Conservation (phyloP, 345 rosid genomes). For the Salix dunnii region DNA sequence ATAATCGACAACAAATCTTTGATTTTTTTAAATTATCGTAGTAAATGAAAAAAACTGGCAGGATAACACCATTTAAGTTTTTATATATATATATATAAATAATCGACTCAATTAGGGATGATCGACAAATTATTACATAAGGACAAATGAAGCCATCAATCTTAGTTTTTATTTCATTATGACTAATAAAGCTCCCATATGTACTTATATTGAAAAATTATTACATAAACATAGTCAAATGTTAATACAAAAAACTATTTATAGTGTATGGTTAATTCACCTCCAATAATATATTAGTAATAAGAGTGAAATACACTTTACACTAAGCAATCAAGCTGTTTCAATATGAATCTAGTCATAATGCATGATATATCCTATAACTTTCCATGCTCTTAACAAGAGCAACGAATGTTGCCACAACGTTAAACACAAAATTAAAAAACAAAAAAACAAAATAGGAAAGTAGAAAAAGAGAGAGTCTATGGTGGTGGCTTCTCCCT, state of each 20-base stretch:
- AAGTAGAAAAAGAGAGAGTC: constrained; percentile 16
- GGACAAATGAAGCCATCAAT: too few relatives aligned
- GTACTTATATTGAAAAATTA: neutral
- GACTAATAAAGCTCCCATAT: neutral
- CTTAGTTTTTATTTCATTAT: neutral
- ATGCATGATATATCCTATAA: neutral
- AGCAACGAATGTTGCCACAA: constrained; percentile 1
- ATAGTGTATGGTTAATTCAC: neutral
- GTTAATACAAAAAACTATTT: neutral
- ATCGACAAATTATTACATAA: too few relatives aligned
- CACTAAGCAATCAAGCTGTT: neutral
- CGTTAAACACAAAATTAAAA: neutral
- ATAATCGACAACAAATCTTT: constrained; percentile 16
- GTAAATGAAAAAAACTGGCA: too few relatives aligned
- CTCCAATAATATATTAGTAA: neutral
- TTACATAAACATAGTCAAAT: too few relatives aligned
- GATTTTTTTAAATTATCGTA: too few relatives aligned
- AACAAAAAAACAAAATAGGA: neutral
- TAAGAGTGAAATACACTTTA: neutral
- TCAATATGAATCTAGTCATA: neutral
- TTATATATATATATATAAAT: too few relatives aligned
- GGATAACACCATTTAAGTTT: too few relatives aligned
- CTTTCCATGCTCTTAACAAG: neutral
- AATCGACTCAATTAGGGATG: too few relatives aligned
- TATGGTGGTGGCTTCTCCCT: constrained; percentile 30